Percentiles rank a stretch among this genome's conserved stretches.
phyloP scores from a whole-genome alignment of 768 basidiomycete genomes.

The Lentinus tigrinus region DNA sequence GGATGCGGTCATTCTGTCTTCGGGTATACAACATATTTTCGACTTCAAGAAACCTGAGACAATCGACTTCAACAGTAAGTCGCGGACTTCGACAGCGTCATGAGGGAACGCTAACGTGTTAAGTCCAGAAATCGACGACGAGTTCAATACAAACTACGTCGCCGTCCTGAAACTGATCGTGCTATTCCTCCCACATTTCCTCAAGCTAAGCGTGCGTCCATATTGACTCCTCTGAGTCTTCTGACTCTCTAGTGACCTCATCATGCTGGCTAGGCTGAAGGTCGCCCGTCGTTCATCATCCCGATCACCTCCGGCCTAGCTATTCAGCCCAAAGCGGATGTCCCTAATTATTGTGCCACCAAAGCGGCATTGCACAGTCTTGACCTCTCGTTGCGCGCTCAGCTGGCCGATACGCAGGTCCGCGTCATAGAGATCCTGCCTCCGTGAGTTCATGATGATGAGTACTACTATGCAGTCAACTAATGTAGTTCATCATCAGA shows the following conservation, averaged over 20 bases:
- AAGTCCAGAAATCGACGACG: slow-evolving; percentile 38
- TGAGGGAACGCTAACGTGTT: background rate
- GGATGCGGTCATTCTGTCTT: slow-evolving; percentile 52
- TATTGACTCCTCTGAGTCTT: background rate
- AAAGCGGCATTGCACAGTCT: slow-evolving; percentile 60
- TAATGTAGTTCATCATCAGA: slow-evolving; percentile 25
- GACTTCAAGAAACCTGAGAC: slow-evolving; percentile 44
- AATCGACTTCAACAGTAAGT: slow-evolving; percentile 42
- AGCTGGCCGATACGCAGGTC: slow-evolving; percentile 49
- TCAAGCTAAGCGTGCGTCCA: slow-evolving; percentile 47
- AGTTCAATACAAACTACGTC: slow-evolving; percentile 55
- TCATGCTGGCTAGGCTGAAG: slow-evolving; percentile 36
- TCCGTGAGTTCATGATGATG: slow-evolving; percentile 40
- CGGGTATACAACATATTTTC: slow-evolving; percentile 52
- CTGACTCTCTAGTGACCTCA: background rate
- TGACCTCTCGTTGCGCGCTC: slow-evolving; percentile 43
- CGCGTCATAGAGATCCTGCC: slow-evolving; percentile 57
- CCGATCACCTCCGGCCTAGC: slow-evolving; percentile 55
- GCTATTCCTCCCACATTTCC: slow-evolving; percentile 53
- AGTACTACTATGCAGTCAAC: background rate
- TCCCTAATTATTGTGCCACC: slow-evolving; percentile 53
- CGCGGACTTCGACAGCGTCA: background rate
- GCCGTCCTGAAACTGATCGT: slow-evolving; percentile 48
- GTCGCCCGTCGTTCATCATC: slow-evolving; percentile 46
- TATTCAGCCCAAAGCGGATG: slow-evolving; percentile 40